Evolutionary conservation across 495 filamentous ascomycete species (phyloP).

Genomic region (Zalerion maritima): DNA sequence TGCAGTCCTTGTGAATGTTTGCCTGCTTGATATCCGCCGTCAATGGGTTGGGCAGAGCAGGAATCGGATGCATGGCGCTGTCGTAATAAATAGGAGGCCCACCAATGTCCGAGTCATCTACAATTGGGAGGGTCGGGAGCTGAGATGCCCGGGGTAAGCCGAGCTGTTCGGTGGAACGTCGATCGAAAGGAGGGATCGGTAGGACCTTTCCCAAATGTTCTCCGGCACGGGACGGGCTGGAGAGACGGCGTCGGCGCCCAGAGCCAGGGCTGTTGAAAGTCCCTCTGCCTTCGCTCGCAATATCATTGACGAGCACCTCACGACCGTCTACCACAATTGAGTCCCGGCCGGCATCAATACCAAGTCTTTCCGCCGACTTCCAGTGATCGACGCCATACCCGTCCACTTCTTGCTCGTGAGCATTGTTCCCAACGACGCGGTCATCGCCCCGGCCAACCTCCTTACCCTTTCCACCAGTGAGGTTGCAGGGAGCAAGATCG

Average conservation of each 20-base stretch:
- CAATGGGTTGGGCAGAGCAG: conserved; percentile 35
- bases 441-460: conserved; percentile 41
- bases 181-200: conserved; percentile 32
- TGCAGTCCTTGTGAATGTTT: conserved; percentile 38
- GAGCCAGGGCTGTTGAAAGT: conserved; percentile 35
- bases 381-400: conserved; percentile 62
- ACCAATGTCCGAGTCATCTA: conserved; percentile 69
- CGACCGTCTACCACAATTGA: conserved; percentile 43
- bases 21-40: conserved; percentile 51
- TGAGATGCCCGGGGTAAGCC: conserved; percentile 47
- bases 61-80: conserved; percentile 17
- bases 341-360: conserved; percentile 47
- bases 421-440: conserved; percentile 45
- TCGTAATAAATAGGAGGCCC: conserved; percentile 41
- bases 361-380: conserved; percentile 40
- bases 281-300: conserved; percentile 46
- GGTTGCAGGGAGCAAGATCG: conserved; percentile 10
- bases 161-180: conserved; percentile 37
- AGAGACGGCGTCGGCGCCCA: too few species aligned
- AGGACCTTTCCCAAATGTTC: too few species aligned
- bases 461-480: conserved; percentile 16
- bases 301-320: conserved; percentile 50
- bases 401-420: conserved; percentile 60
- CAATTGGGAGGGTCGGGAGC: conserved; percentile 47
- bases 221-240: too few species aligned